Conservation (phyloP, 441 rosid species). For the Corymbia citriodora region DNA sequence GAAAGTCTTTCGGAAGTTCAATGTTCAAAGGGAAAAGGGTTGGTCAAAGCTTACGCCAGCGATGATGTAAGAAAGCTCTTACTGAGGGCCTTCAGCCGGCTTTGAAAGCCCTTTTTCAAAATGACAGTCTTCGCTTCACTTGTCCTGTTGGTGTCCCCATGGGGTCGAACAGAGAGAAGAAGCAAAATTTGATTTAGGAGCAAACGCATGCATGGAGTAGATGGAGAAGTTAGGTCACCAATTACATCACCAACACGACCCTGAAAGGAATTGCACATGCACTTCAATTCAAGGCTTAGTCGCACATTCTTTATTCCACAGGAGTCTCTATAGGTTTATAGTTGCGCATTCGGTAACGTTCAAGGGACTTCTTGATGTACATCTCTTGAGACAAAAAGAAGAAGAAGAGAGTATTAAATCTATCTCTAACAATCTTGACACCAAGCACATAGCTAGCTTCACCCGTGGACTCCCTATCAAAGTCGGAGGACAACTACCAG, state of each 20-base stretch:
- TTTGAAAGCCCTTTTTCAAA: background rate
- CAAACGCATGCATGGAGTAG: background rate
- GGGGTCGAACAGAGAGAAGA: background rate
- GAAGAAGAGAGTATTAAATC: background rate
- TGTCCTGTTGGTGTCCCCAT: background rate
- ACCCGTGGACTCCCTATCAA: background rate
- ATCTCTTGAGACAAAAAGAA: background rate
- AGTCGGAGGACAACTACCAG: background rate
- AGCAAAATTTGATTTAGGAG: background rate
- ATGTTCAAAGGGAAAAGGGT: background rate
- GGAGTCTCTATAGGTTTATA: background rate
- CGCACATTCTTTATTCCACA: background rate
- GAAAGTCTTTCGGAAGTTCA: constrained; percentile 25
- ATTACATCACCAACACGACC: background rate
- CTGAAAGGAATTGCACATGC: background rate
- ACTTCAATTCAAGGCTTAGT: background rate
- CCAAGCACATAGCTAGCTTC: background rate
- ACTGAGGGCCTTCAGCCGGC: background rate
- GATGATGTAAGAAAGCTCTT: background rate
- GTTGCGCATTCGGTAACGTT: background rate
- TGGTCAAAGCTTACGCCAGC: constrained; percentile 19
- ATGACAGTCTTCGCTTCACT: background rate
- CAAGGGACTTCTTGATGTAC: background rate
- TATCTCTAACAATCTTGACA: background rate
- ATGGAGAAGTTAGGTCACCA: background rate